A percentile compares a stretch with the other conserved stretches of the same genome.
Evolutionary conservation across 495 filamentous ascomycete species (phyloP).

Genomic region (Aspergillus carlsbadensis): DNA sequence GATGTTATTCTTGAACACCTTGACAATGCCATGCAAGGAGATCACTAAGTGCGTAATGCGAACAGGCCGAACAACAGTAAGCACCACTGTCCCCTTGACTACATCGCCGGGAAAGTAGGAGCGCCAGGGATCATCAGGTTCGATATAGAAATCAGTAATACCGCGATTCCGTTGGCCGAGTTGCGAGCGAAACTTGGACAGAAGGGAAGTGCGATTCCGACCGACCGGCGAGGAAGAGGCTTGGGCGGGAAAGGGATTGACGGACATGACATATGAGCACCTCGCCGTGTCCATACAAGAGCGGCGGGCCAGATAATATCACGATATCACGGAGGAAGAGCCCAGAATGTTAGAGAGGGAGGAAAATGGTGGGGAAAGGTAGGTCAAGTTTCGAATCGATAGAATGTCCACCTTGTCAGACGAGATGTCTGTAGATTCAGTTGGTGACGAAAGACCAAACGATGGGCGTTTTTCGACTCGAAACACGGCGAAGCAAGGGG

Average conservation of each 20-base stretch:
- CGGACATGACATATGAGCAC: slow-evolving; percentile 46
- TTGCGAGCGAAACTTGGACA: slow-evolving; percentile 59
- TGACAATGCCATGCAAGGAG: slow-evolving; percentile 82
- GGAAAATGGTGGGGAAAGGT: not conserved
- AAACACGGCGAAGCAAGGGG: slow-evolving; percentile 14
- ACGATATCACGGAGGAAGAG: not conserved
- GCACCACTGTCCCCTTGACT: slow-evolving; percentile 70
- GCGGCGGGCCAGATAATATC: slow-evolving; percentile 6
- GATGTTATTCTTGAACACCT: slow-evolving; percentile 77
- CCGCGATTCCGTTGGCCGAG: slow-evolving; percentile 68
- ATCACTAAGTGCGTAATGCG: slow-evolving; percentile 90
- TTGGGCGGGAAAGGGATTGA: slow-evolving; percentile 36
- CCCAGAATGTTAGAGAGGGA: not conserved
- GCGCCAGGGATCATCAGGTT: slow-evolving; percentile 81
- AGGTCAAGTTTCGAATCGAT: not conserved
- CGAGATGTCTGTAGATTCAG: not conserved
- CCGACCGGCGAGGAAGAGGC: slow-evolving; percentile 39
- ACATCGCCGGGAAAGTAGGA: slow-evolving; percentile 72
- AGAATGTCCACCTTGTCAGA: not conserved
- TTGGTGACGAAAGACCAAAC: slow-evolving; percentile 10
- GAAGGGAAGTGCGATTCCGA: slow-evolving; percentile 51
- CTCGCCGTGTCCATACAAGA: slow-evolving; percentile 38
- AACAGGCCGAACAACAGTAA: slow-evolving; percentile 77
- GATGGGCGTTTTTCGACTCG: not conserved
- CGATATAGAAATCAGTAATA: slow-evolving; percentile 75